These are phyloP conservation scores for Isatis tinctoria DNA, from an alignment of 345 rosid species.

Conservation along the genomic window DNA sequence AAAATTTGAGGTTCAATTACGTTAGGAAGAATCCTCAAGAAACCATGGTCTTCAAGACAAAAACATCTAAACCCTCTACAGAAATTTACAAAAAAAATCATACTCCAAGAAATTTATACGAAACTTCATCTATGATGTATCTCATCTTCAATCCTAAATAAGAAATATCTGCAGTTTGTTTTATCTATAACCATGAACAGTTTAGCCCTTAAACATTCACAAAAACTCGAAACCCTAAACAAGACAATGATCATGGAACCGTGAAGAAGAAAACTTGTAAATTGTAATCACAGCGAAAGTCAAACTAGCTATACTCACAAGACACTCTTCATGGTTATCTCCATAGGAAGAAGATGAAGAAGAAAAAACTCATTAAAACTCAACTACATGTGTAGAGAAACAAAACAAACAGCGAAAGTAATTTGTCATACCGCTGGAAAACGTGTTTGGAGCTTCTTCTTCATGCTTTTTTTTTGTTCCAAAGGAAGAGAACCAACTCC, in stretches of 20 bases:
- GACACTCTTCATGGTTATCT: neutral
- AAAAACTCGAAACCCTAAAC: neutral
- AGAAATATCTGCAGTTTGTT: neutral
- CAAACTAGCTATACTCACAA: neutral
- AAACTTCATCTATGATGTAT: neutral
- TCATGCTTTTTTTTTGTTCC: constrained; percentile 5
- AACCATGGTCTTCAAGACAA: neutral
- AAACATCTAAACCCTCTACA: neutral
- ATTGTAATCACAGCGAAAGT: neutral
- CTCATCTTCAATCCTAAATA: neutral
- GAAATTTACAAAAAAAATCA: neutral
- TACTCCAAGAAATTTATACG: neutral
- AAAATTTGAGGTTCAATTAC: neutral
- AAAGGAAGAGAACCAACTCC: neutral
- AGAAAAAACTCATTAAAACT: neutral
- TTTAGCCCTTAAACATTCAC: neutral
- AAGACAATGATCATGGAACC: constrained; percentile 10
- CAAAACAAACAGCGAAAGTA: neutral
- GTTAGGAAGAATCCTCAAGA: neutral
- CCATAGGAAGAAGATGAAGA: neutral
- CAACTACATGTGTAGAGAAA: neutral
- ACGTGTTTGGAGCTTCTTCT: constrained; percentile 37
- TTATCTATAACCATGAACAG: neutral
- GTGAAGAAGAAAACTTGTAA: neutral
- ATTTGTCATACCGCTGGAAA: constrained; percentile 29